A percentile compares a stretch with the other conserved stretches of the same genome.
phyloP scores from a whole-genome alignment of 805 yeast species.

The Saturnispora kantuleensis region DNA sequence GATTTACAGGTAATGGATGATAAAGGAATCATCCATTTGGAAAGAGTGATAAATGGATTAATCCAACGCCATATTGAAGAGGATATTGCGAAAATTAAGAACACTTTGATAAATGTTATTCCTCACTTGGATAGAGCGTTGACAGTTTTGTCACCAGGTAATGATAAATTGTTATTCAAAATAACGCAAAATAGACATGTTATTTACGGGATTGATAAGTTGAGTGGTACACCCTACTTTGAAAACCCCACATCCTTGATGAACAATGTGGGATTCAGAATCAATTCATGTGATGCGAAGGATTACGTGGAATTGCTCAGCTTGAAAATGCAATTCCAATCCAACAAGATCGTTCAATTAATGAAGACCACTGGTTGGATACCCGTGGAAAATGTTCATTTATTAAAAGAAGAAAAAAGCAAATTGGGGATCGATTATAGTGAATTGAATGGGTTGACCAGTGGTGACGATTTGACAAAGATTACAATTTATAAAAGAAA shows the following conservation, averaged over 20 bases:
- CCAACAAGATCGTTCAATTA: slow-evolving; percentile 23
- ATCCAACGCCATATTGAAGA: slow-evolving; percentile 32
- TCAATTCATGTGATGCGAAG: slow-evolving; percentile 20
- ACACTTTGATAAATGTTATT: slow-evolving; percentile 21
- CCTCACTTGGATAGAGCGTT: slow-evolving; percentile 24
- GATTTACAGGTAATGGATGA: slow-evolving; percentile 24
- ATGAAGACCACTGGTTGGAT: slow-evolving; percentile 65
- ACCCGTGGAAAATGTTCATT: slow-evolving; percentile 41
- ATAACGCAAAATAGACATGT: slow-evolving; percentile 23
- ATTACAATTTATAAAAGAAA: slow-evolving; percentile 34
- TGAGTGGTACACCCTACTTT: slow-evolving; percentile 35
- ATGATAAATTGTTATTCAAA: slow-evolving; percentile 20
- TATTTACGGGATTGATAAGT: slow-evolving; percentile 24
- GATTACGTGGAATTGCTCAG: slow-evolving; percentile 31
- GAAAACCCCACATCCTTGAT: slow-evolving; percentile 35
- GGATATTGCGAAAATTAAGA: slow-evolving; percentile 26
- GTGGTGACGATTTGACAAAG: slow-evolving; percentile 17
- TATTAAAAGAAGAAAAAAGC: slow-evolving; percentile 38
- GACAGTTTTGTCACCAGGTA: slow-evolving; percentile 16
- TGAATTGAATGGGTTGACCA: slow-evolving; percentile 17
- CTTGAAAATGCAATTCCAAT: slow-evolving; percentile 43
- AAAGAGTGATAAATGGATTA: slow-evolving; percentile 28
- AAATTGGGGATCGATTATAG: slow-evolving; percentile 30
- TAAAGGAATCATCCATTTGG: slow-evolving; percentile 29
- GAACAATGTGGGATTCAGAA: slow-evolving; percentile 25